Evolutionary conservation across 140 eudicot species (phyloP), one percentile per base, ranked within the genome.

Genomic region (Stevia rebaudiana): DNA sequence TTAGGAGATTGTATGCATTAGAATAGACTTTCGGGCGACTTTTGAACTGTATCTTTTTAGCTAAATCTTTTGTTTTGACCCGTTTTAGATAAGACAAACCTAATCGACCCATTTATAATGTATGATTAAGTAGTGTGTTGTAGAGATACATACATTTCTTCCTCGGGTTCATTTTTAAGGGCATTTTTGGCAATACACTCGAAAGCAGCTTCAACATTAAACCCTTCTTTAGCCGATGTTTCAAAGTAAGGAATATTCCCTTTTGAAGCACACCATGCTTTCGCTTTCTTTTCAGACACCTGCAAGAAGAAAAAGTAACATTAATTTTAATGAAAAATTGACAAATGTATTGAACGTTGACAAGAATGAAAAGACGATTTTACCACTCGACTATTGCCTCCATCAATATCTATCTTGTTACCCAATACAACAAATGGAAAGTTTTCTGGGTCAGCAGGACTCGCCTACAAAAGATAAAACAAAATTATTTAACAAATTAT

Each of bases 321-420:
- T 44, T 46, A 46, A 17, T 0, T 47, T 39, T 18, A 25, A 52
- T n/a, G 3, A 31, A 33, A 35, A 57, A 6, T 23, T n/a, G 3
- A 31, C 16, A 35, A 57, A 6, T 23, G 49, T 22, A 24, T 24
- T 54, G 3, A 17, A 62, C 51, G 70, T 19, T 15, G 28, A 30
- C 37, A 15, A 56, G 30, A 28, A 56, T 15, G 65, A 59, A 59
- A 35, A 35, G 17, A 36, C 16, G 16, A 10, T 36, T 11, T 61
- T 69, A 81, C 82, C 82, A 81, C 86, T 57, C 86, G 79, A 46
- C 82, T 70, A 56, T 74, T 81, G 49, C 86, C 86, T 19, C 87
- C 87, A 62, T 82, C 87, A 57, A 82, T 74, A 46, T 82, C 87
- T 40, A 78, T 49, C 80, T 78, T 82, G 65, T 82, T 82, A 30